Conservation (phyloP, 2,329 filamentous ascomycete species). For the Rutstroemia sp. region DNA sequence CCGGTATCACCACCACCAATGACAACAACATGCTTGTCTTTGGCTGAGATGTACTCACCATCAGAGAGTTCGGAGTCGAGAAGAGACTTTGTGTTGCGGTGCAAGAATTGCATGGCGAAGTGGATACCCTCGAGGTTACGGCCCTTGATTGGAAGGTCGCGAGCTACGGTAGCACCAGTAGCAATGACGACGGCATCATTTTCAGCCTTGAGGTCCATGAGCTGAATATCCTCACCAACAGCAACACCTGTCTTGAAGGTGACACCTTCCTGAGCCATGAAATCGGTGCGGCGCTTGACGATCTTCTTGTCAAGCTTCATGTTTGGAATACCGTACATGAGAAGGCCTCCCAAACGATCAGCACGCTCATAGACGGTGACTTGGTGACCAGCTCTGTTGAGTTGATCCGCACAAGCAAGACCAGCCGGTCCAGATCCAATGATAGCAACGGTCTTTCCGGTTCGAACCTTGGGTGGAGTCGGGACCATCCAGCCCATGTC, state of each 20-base stretch:
- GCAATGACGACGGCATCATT: constrained; percentile 85
- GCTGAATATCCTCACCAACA: constrained; percentile 66
- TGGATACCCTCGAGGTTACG: constrained; percentile 86
- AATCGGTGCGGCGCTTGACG: constrained; percentile 89
- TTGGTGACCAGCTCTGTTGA: constrained; percentile 83
- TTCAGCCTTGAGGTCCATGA: constrained; percentile 63
- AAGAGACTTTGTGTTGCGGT: constrained; percentile 95
- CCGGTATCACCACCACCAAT: constrained; percentile 97
- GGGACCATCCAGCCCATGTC: constrained; percentile 98
- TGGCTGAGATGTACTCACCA: constrained; percentile 83
- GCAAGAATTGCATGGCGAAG: constrained; percentile 95
- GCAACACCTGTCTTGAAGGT: constrained; percentile 71
- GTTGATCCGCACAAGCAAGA: constrained; percentile 83
- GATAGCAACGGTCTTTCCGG: constrained; percentile 80
- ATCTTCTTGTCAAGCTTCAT: constrained; percentile 99
- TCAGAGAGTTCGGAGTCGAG: constrained; percentile 85
- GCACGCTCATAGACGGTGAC: constrained; percentile 92
- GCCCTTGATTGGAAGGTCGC: constrained; percentile 84
- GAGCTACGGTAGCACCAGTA: constrained; percentile 86
- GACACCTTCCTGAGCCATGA: constrained; percentile 86
- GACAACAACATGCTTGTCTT: constrained; percentile 91
- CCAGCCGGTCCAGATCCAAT: constrained; percentile 90
- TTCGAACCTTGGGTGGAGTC: constrained; percentile 66
- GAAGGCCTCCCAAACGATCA: constrained; percentile 80
- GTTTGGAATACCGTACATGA: constrained; percentile 99